Percentiles rank a stretch among this genome's conserved stretches.
phyloP scores from a whole-genome alignment of 106 monocot genomes.

The Acorus calamus region DNA sequence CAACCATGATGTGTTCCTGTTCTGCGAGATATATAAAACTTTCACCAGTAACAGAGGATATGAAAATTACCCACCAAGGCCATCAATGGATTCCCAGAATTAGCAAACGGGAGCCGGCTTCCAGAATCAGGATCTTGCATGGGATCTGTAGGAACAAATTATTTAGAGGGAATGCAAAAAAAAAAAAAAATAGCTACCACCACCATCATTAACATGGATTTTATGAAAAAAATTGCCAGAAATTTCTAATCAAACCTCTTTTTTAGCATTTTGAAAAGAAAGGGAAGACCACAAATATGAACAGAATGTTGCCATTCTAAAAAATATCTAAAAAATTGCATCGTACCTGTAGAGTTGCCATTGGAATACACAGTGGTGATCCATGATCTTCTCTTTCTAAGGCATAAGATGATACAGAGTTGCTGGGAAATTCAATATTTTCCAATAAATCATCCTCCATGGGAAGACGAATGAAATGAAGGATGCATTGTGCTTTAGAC shows the following conservation, averaged over 20 bases:
- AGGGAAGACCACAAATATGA: neutral
- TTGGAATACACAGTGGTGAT: slow-evolving; percentile 26
- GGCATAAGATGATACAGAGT: slow-evolving; percentile 1
- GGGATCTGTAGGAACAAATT: neutral
- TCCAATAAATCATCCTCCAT: slow-evolving; percentile 81
- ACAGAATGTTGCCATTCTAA: neutral
- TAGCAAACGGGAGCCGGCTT: slow-evolving; percentile 70
- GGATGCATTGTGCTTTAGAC: slow-evolving; percentile 92
- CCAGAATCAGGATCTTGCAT: slow-evolving; percentile 24
- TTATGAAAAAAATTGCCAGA: too few species aligned
- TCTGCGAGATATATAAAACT: too few species aligned
- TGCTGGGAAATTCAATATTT: slow-evolving; percentile 52
- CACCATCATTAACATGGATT: too few species aligned
- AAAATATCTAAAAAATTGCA: neutral
- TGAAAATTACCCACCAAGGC: slow-evolving; percentile 45
- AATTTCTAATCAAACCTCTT: too few species aligned
- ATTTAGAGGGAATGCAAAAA: slow-evolving; percentile 16
- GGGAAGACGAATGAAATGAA: slow-evolving; percentile 90
- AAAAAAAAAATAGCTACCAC: neutral
- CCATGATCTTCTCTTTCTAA: slow-evolving; percentile 17
- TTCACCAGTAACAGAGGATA: neutral
- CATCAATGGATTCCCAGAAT: slow-evolving; percentile 87
- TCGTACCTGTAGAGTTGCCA: slow-evolving; percentile 30
- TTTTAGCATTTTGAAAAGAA: too few species aligned
- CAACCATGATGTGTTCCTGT: too few species aligned